A percentile compares a stretch with the other conserved stretches of the same genome.
Evolutionary conservation across 1,139 yeast genomes (phyloP).

Genomic region (Torulaspora globosa): DNA sequence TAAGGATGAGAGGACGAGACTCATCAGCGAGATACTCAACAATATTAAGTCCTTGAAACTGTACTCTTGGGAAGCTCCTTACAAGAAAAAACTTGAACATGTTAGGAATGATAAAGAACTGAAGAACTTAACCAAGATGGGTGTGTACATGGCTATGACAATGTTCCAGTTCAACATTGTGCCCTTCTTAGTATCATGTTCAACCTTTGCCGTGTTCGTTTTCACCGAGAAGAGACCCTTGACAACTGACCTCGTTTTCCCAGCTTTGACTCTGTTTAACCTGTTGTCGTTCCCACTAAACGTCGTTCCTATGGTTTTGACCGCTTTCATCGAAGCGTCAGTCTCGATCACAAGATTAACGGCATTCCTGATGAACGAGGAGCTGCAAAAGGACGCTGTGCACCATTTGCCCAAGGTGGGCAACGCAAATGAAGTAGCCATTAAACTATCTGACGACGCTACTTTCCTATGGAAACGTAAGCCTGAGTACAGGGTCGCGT

Average conservation of each 20-base stretch:
- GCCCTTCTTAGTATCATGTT: slow-evolving; percentile 86
- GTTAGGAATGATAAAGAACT: slow-evolving; percentile 91
- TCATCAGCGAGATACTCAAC: slow-evolving; percentile 82
- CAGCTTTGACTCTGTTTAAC: slow-evolving; percentile 85
- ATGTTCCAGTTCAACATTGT: slow-evolving; percentile 81
- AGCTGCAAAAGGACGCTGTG: slow-evolving; percentile 78
- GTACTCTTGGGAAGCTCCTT: slow-evolving; percentile 94
- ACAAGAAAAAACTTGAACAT: slow-evolving; percentile 61
- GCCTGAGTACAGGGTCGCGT: slow-evolving; percentile 73
- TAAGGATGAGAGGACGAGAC: slow-evolving; percentile 64
- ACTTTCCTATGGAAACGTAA: slow-evolving; percentile 86
- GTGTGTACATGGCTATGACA: slow-evolving; percentile 67
- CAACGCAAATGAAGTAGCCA: slow-evolving; percentile 63
- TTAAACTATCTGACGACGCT: slow-evolving; percentile 58
- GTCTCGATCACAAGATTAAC: slow-evolving; percentile 79
- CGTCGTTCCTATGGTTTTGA: slow-evolving; percentile 86
- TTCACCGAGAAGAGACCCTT: slow-evolving; percentile 61
- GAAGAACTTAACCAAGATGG: slow-evolving; percentile 69
- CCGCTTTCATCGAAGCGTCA: slow-evolving; percentile 82
- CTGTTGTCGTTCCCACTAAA: slow-evolving; percentile 87
- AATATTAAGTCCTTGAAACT: slow-evolving; percentile 88
- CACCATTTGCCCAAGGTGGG: slow-evolving; percentile 51
- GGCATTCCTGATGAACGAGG: slow-evolving; percentile 68
- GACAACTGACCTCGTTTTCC: slow-evolving; percentile 90
- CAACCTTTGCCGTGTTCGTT: slow-evolving; percentile 84